Evolutionary conservation across 2,329 filamentous ascomycete genomes (phyloP).

Genomic region (Fusarium mexicanum): DNA sequence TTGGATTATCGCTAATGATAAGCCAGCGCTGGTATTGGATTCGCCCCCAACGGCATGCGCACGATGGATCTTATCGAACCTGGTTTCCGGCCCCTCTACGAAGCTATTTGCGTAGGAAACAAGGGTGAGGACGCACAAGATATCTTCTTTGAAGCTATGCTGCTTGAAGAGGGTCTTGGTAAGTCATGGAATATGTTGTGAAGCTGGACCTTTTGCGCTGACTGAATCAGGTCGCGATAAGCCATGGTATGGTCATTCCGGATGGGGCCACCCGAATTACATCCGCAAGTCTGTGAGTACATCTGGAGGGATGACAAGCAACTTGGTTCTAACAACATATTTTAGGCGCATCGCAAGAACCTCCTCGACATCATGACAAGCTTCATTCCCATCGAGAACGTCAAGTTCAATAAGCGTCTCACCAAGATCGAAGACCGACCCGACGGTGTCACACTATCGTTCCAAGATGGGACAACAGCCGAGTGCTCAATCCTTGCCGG

Average conservation of each 20-base stretch:
- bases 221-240: neutral
- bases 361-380: neutral
- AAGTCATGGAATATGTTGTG: neutral
- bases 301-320: fast-evolving
- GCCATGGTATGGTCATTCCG: neutral
- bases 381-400: neutral
- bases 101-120: neutral
- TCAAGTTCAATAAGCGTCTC: neutral
- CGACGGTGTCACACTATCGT: neutral
- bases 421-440: neutral
- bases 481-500: neutral
- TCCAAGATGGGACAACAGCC: neutral
- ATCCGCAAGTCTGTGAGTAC: neutral
- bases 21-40: neutral
- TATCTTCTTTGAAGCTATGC: neutral
- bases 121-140: neutral
- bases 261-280: neutral
- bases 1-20: neutral
- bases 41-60: neutral
- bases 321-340: neutral
- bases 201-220: neutral
- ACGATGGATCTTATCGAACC: neutral
- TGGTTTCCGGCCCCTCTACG: neutral
- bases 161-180: neutral
- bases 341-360: neutral